Percentiles rank a stretch among this genome's conserved stretches.
These are phyloP conservation scores for Neurospora sp. DNA, from an alignment of 495 filamentous ascomycete genomes.

Conservation along the genomic window DNA sequence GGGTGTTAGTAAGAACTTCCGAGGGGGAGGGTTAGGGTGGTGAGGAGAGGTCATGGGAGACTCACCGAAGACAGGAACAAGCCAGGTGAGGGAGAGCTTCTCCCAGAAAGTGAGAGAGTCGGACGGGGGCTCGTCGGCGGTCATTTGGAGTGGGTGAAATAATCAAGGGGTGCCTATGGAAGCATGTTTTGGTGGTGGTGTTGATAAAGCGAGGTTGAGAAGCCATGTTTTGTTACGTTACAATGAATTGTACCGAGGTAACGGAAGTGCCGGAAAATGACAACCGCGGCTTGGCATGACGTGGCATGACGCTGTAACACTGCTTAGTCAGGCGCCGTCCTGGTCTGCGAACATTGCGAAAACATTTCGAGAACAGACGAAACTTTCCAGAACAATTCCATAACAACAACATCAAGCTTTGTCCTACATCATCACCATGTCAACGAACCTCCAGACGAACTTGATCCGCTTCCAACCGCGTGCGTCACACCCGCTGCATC, in stretches of 20 bases:
- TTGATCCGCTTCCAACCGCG: not conserved
- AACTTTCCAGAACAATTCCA: not conserved
- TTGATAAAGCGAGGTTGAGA: not conserved
- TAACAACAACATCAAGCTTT: not conserved
- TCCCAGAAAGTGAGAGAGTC: not conserved
- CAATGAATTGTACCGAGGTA: not conserved
- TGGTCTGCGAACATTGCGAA: not conserved
- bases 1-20: not conserved
- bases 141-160: not conserved
- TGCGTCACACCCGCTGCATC: not conserved
- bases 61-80: not conserved
- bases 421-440: not conserved
- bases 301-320: not conserved
- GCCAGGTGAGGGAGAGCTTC: not conserved
- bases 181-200: not conserved
- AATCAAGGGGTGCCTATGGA: not conserved
- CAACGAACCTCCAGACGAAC: not conserved
- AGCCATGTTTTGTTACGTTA: not conserved
- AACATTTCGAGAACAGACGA: not conserved
- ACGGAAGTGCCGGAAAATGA: not conserved
- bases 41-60: not conserved
- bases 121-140: not conserved
- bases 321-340: not conserved
- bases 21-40: not conserved
- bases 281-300: not conserved